These are phyloP conservation scores for Gillenia trifoliata DNA, from an alignment of 306 rosid species.

Conservation along the genomic window DNA sequence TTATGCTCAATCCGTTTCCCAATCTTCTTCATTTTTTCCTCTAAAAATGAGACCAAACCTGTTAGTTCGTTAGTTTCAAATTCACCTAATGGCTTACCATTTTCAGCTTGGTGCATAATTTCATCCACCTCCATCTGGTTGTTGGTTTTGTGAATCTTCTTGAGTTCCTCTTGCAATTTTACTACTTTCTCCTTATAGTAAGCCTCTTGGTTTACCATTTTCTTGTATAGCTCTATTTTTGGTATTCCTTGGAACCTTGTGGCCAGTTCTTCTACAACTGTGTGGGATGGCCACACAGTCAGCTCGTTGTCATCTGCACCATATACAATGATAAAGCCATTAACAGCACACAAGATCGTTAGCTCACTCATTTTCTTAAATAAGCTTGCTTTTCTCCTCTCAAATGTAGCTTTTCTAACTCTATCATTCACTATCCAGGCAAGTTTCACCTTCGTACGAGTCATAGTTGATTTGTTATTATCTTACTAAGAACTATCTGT, in stretches of 20 bases:
- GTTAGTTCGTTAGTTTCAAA: neutral
- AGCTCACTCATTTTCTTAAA: constrained; percentile 39
- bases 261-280: neutral
- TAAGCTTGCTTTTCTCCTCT: constrained; percentile 22
- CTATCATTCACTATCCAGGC: constrained; percentile 26
- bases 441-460: constrained; percentile 27
- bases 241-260: neutral
- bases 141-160: neutral
- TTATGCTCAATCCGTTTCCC: neutral
- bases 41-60: neutral
- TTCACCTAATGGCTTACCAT: neutral
- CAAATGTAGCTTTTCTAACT: constrained; percentile 30
- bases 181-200: neutral
- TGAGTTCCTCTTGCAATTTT: neutral
- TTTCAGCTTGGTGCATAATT: neutral
- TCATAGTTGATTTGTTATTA: constrained; percentile 16
- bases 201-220: neutral
- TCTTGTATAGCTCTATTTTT: neutral
- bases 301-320: constrained; percentile 15
- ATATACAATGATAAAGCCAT: constrained; percentile 17
- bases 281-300: constrained; percentile 26
- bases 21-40: constrained; percentile 9
- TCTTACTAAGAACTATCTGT: neutral
- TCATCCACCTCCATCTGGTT: neutral
- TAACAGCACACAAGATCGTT: constrained; percentile 26